Evolutionary conservation across 768 basidiomycete species (phyloP).

Genomic region (Suillus lakei): DNA sequence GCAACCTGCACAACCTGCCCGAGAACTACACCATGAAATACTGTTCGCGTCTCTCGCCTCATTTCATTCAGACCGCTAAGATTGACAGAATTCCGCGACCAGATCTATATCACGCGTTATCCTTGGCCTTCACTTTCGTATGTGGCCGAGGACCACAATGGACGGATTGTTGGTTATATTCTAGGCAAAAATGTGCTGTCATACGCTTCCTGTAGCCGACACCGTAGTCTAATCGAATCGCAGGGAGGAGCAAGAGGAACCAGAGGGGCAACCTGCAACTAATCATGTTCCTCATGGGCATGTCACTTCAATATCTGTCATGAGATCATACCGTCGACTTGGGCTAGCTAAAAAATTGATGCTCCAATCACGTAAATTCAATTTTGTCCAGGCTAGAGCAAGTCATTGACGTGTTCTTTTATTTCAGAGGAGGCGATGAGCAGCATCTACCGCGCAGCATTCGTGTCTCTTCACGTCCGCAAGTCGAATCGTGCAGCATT

Average conservation of each 20-base stretch:
- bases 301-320: constrained; percentile 95
- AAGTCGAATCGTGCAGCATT: constrained; percentile 96
- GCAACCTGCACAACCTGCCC: constrained; percentile 91
- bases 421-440: constrained; percentile 87
- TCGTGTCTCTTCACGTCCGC: constrained; percentile 89
- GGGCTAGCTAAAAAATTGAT: constrained; percentile 95
- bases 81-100: background rate
- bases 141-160: constrained; percentile 89
- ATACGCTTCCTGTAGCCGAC: background rate
- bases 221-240: constrained; percentile 35
- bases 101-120: constrained; percentile 91
- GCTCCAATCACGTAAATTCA: constrained; percentile 82
- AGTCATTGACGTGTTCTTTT: constrained; percentile 11
- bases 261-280: constrained; percentile 53
- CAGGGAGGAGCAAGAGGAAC: constrained; percentile 59
- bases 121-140: constrained; percentile 95
- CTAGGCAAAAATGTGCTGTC: constrained; percentile 91
- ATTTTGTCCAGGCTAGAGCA: background rate
- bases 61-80: background rate
- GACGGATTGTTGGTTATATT: constrained; percentile 92
- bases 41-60: constrained; percentile 47
- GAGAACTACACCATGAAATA: constrained; percentile 90
- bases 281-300: constrained; percentile 79
- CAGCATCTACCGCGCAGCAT: constrained; percentile 80
- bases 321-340: constrained; percentile 87